phyloP scores from a whole-genome alignment of 2,329 filamentous ascomycete species.

The Chrysoporthe cubensis region DNA sequence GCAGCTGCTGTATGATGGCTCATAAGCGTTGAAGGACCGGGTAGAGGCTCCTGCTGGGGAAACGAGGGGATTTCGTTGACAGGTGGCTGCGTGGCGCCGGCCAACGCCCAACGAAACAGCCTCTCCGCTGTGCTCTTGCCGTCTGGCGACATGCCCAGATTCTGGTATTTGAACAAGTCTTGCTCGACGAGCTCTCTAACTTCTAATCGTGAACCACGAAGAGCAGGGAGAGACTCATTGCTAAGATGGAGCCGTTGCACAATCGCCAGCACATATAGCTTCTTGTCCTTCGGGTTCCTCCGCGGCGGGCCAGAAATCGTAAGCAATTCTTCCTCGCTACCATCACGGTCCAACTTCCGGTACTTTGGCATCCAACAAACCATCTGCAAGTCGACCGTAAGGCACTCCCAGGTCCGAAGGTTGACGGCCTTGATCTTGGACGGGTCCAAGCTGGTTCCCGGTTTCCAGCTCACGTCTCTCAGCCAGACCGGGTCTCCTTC shows the following conservation, averaged over 20 bases:
- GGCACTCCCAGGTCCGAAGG: conserved; percentile 20
- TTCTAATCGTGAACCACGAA: neutral
- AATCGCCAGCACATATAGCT: conserved; percentile 16
- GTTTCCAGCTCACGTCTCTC: neutral
- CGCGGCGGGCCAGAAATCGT: conserved; percentile 22
- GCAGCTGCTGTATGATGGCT: neutral
- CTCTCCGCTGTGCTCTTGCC: neutral
- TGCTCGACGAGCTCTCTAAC: conserved; percentile 20
- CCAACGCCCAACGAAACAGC: conserved; percentile 8
- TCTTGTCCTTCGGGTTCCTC: conserved; percentile 12
- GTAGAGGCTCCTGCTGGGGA: neutral
- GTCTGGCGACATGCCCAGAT: conserved; percentile 15
- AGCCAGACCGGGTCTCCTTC: conserved; percentile 25
- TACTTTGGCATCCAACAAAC: conserved; percentile 27
- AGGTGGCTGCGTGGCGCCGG: neutral
- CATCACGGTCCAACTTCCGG: conserved; percentile 18
- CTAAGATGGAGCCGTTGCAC: conserved; percentile 10
- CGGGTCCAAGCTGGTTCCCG: neutral
- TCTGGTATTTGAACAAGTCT: conserved; percentile 20
- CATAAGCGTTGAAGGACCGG: neutral
- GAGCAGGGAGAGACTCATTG: neutral
- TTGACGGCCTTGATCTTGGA: conserved; percentile 14
- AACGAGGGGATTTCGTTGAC: neutral
- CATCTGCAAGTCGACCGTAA: conserved; percentile 5
- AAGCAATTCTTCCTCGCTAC: conserved; percentile 18